Percentiles rank a stretch among this genome's conserved stretches.
phyloP scores from a whole-genome alignment of 2,329 filamentous ascomycete species.

The Emergomyces africanus region DNA sequence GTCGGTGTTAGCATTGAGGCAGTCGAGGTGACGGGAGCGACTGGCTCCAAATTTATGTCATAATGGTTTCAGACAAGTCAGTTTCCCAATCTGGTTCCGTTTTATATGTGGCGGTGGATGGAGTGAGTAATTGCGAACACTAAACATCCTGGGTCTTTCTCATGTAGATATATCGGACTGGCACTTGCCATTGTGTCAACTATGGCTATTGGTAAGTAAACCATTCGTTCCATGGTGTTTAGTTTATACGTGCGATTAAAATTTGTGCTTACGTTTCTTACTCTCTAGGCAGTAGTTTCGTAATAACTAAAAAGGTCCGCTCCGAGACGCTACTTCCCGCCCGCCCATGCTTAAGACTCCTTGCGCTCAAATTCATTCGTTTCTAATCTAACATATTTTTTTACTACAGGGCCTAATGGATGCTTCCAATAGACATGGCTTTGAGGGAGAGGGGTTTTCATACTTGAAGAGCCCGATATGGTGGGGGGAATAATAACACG shows the following conservation, averaged over 20 bases:
- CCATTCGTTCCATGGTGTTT: background rate
- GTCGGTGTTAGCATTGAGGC: constrained; percentile 1
- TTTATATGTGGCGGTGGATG: constrained; percentile 10
- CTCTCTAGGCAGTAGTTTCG: constrained; percentile 73
- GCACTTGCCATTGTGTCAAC: constrained; percentile 36
- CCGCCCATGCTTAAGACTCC: background rate
- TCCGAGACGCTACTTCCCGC: background rate
- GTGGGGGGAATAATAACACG: constrained; percentile 90
- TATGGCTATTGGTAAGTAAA: constrained; percentile 32
- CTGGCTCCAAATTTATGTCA: constrained; percentile 20
- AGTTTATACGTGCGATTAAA: background rate
- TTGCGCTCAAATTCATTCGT: background rate
- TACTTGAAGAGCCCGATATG: constrained; percentile 92
- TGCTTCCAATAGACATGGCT: constrained; percentile 81
- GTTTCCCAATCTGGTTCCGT: constrained; percentile 11
- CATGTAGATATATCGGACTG: constrained; percentile 33
- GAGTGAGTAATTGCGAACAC: background rate
- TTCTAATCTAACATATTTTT: background rate
- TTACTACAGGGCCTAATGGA: constrained; percentile 66
- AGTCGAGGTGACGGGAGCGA: constrained; percentile 20
- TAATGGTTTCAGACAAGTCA: constrained; percentile 34
- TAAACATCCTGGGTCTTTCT: background rate
- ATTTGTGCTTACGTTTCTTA: background rate
- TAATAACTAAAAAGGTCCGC: constrained; percentile 93
- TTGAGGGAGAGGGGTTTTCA: constrained; percentile 90